Evolutionary conservation across 805 yeast genomes (phyloP), one percentile per base, ranked within the genome.

Genomic region (Saturnispora gosingensis): DNA sequence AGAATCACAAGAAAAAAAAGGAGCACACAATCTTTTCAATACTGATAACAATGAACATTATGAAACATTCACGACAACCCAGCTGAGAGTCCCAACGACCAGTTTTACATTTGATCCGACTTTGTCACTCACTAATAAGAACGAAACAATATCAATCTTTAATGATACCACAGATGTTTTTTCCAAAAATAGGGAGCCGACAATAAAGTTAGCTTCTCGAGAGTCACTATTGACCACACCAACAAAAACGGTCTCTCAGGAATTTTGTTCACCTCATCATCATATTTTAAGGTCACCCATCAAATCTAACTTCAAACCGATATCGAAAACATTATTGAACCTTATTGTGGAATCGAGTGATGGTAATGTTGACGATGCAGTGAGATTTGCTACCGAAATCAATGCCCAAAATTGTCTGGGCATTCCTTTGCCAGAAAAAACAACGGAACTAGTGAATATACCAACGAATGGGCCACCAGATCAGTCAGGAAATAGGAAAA

Each of bases 371-470:
- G 75, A 73, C 56, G 87, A 82, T 59, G 86, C 87, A 9, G 82
- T 87, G 3, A 76, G 74, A 56, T 82, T 77, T 64, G 88, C 85
- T 2, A 82, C 88, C 1, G 86, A 82, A 61, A 70, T 82, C 52
- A 82, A 82, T 61, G 74, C 86, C 0, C 72, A 76, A 36, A 81
- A 80, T 58, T 73, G 83, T 53, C 77, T 75, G 54, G 85, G 83
- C 8, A 76, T 82, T 46, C 81, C 82, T 11, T 62, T 82, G 16
- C 88, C 87, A 0, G 81, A 75, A 52, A 74, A 72, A 50, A 68
- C 70, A 2, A 74, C 77, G 52, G 85, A 81, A 59, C 67, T 78
- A 18, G 85, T 81, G 5, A 80, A 80, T 36, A 80, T 81, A 16
- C 85, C 85, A 2, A 67, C 72, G 0, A 59, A 68, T 7, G 70